Base-by-base conservation (phyloP, 345 rosid species). In the Eucalyptus pumila region DNA sequence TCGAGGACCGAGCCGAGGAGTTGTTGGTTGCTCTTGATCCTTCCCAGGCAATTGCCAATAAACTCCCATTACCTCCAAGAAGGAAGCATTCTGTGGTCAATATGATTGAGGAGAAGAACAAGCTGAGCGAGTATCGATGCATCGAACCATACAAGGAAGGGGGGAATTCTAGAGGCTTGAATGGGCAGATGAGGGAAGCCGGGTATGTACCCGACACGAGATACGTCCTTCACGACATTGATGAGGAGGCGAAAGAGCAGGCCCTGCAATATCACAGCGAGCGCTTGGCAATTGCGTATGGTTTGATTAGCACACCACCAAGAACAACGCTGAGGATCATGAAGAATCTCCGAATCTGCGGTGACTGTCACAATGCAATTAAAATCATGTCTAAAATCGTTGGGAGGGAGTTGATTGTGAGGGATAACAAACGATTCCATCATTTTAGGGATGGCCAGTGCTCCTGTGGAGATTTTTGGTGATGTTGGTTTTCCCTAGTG, bases 361-460 rank as follows among this genome's bases (percentile, higher is more conserved):
- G 96, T 9, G 96, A 94, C 87, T 95, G 96, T 87, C 96, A 95
- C 90, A 94, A 94, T 86, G 96, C 95, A 2, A 93, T 94, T 48
- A 95, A 95, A 86, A 93, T 94, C 87, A 95, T 95, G 96, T 95
- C 96, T 2, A 93, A 88, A 91, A 93, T 94, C 65, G 96, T 95
- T 86, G 96, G 95, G 56, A 93, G 95, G 91, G 96, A 95, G 90
- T 92, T 95, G 72, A 93, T 95, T 50, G 95, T 93, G 49, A 89
- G 97, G 91, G 97, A 95, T 86, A 95, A 93, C 93, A 95, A 95
- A 92, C 87, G 96, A 67, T 94, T 94, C 81, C 96, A 95, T 89
- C 95, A 95, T 90, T 95, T 95, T 90, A 93, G 88, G 89, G 94
- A 95, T 76, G 95, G 95, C 16, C 92, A 87, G 89, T 95, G 96